Base-by-base conservation (phyloP, 1,284 basidiomycete species). In the Ustilago lituana region DNA sequence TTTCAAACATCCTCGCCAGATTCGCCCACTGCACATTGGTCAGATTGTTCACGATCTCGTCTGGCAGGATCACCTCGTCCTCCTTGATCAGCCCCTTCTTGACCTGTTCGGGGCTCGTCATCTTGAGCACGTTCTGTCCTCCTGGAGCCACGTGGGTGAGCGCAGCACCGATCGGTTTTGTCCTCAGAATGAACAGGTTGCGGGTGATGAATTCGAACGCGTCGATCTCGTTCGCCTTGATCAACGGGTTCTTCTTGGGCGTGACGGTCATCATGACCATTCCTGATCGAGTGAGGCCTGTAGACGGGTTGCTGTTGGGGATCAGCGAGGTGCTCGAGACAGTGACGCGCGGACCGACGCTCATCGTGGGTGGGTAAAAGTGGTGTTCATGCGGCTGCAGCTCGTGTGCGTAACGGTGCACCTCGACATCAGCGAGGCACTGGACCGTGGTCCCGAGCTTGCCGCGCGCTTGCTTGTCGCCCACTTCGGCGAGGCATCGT, bases 91-190 rank as follows among this genome's bases (percentile, higher is more conserved):
- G 29, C 24, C 65, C 58, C 37, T 59, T 61, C 33, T 69, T 19
- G 15, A 49, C 43, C 43, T 73, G 69, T 37, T 60, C 61, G 4
- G 50, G 41, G 27, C 59, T 43, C 9, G 78, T 66, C 53, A 74
- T 71, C 37, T 63, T 69, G 46, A 81, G 63, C 3, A 81, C 60
- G 43, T 77, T 77, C 22, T 66, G 55, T 7, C 76, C 79, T 4
- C 79, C 79, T 1, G 79, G 79, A 1, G 73, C 76, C 19, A 74
- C 62, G 59, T 71, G 74, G 24, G 74, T 77, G 9, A 81, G 56
- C 8, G 76, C 76, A 3, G 68, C 67, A 5, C 51, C 47, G 2
- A 81, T 39, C 2, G 61, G 44, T 40, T 78, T 69, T 2, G 60
- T 56, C 15, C 69, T 60, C 31, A 76, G 36, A 17, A 80, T 75